Evolutionary conservation across 2,329 filamentous ascomycete species (phyloP).

Genomic region (Colletotrichum sojae): DNA sequence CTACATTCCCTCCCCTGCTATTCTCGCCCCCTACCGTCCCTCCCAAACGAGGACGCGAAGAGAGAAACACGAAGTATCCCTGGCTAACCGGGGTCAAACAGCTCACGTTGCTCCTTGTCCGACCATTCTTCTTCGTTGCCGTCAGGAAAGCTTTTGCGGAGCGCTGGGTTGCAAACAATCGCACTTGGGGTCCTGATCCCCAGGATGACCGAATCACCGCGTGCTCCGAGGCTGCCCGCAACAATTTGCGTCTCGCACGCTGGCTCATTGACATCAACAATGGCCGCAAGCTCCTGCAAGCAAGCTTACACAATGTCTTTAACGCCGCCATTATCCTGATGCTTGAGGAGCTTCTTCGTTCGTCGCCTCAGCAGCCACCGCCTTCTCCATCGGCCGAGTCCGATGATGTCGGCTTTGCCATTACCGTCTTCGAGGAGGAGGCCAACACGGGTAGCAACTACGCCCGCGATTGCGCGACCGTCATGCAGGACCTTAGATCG

Average conservation of each 20-base stretch:
- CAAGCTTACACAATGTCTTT: slow-evolving; percentile 64
- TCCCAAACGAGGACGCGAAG: background rate
- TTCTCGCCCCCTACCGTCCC: background rate
- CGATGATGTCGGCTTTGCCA: slow-evolving; percentile 56
- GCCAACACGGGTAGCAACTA: slow-evolving; percentile 55
- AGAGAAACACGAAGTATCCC: slow-evolving; percentile 7
- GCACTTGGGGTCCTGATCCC: slow-evolving; percentile 46
- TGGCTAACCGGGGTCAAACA: slow-evolving; percentile 44
- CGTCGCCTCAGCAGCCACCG: slow-evolving; percentile 9
- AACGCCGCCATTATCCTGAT: slow-evolving; percentile 65
- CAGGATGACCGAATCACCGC: slow-evolving; percentile 51
- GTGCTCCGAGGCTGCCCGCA: slow-evolving; percentile 61
- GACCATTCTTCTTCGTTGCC: slow-evolving; percentile 62
- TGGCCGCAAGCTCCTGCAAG: slow-evolving; percentile 57
- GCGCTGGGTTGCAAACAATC: slow-evolving; percentile 50
- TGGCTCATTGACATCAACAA: slow-evolving; percentile 54
- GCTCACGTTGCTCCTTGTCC: slow-evolving; percentile 63
- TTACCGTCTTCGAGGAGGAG: slow-evolving; percentile 58
- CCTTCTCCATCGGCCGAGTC: slow-evolving; percentile 45
- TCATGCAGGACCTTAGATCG: slow-evolving; percentile 54
- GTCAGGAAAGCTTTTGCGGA: slow-evolving; percentile 63
- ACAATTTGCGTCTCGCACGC: slow-evolving; percentile 61
- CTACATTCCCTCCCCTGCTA: background rate
- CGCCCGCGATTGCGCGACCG: slow-evolving; percentile 54
- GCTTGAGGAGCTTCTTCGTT: slow-evolving; percentile 59